A percentile compares a stretch with the other conserved stretches of the same genome.
Conservation (phyloP, 257 asterid species). For the Penstemon newberryi region DNA sequence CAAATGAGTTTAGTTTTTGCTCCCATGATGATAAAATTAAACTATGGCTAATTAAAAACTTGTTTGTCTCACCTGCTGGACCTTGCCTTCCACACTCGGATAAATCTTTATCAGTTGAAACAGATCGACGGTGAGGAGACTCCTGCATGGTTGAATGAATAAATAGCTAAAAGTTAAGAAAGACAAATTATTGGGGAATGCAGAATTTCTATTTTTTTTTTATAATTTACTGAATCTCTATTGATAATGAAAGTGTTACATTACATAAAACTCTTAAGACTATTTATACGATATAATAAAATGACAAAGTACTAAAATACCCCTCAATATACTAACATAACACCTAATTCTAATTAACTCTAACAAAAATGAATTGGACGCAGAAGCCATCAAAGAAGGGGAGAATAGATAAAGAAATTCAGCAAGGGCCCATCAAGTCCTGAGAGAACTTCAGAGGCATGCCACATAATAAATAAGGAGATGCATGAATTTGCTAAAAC, state of each 20-base stretch:
- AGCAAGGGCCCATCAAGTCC: background rate
- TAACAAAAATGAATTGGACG: background rate
- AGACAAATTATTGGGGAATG: background rate
- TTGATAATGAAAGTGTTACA: too few relatives aligned
- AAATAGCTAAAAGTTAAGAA: background rate
- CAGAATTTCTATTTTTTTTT: too few relatives aligned
- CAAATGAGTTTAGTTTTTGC: slow-evolving; percentile 17
- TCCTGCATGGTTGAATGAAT: slow-evolving; percentile 49
- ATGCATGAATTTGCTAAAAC: background rate
- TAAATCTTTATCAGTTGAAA: slow-evolving; percentile 48
- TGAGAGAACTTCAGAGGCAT: background rate
- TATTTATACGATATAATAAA: too few relatives aligned
- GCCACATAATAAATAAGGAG: background rate
- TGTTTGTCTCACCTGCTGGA: slow-evolving; percentile 66
- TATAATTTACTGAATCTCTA: too few relatives aligned
- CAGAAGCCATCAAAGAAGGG: slow-evolving; percentile 1
- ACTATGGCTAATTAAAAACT: slow-evolving; percentile 3
- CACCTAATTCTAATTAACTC: too few relatives aligned
- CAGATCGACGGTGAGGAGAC: slow-evolving; percentile 66
- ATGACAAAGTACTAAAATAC: too few relatives aligned
- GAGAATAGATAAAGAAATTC: background rate
- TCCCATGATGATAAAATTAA: background rate
- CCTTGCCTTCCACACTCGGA: slow-evolving; percentile 92
- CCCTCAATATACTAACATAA: too few relatives aligned
- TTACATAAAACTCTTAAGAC: too few relatives aligned